phyloP scores from a whole-genome alignment of 2,329 filamentous ascomycete genomes.

The Penicillium sp. region DNA sequence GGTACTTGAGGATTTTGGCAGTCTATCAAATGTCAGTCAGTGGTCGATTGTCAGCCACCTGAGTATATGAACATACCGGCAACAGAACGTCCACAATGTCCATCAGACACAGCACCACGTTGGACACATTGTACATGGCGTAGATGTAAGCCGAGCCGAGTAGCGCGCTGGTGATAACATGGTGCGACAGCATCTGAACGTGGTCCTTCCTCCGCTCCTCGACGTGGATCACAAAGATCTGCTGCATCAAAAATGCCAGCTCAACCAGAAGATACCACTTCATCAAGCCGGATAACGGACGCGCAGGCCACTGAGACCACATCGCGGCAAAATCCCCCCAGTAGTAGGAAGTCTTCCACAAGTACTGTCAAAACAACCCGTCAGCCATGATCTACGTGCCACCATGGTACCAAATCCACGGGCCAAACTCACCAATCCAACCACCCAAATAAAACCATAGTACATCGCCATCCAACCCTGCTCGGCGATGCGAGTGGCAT shows the following conservation, averaged over 20 bases:
- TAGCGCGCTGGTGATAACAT: constrained; percentile 82
- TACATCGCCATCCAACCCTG: constrained; percentile 91
- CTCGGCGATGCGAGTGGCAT: constrained; percentile 81
- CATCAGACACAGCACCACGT: constrained; percentile 88
- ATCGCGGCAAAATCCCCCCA: constrained; percentile 75
- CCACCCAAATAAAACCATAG: constrained; percentile 75
- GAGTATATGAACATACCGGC: constrained; percentile 60
- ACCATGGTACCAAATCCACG: background rate
- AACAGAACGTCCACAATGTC: constrained; percentile 88
- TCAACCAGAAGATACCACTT: constrained; percentile 92
- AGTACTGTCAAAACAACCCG: constrained; percentile 58
- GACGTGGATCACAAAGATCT: constrained; percentile 90
- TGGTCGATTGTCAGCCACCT: background rate
- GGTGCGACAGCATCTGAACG: constrained; percentile 93
- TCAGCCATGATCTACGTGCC: constrained; percentile 4
- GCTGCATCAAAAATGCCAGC: constrained; percentile 90
- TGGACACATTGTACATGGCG: constrained; percentile 82
- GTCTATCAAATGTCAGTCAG: constrained; percentile 52
- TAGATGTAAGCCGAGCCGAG: constrained; percentile 83
- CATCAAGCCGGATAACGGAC: constrained; percentile 70
- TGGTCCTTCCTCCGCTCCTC: constrained; percentile 94
- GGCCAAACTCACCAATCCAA: constrained; percentile 70
- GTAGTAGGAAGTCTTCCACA: constrained; percentile 75
- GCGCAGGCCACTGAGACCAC: constrained; percentile 82
- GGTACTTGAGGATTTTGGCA: constrained; percentile 92